A percentile compares a stretch with the other conserved stretches of the same genome.
Evolutionary conservation across 2,329 filamentous ascomycete species (phyloP).

Genomic region (Rutstroemia sp.): DNA sequence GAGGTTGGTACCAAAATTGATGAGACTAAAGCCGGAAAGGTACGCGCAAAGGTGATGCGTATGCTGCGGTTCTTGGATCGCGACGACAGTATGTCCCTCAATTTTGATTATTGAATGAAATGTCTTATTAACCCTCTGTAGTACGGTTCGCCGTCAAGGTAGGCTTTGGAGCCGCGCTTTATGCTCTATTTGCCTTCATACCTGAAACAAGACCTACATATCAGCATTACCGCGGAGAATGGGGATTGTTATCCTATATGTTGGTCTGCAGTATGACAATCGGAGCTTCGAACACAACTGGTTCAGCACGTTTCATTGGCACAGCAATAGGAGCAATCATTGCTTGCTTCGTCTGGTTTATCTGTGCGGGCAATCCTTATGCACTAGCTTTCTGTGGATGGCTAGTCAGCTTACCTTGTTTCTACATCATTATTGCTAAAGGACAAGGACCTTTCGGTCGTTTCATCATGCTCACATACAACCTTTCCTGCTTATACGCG

Average conservation of each 20-base stretch:
- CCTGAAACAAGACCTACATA: conserved; percentile 72
- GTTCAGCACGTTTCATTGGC: conserved; percentile 76
- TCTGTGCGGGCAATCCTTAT: conserved; percentile 65
- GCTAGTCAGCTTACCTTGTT: conserved; percentile 73
- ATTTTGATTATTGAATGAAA: conserved; percentile 16
- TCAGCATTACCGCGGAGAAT: conserved; percentile 86
- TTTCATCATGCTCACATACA: conserved; percentile 93
- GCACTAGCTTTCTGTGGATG: conserved; percentile 76
- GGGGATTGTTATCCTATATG: conserved; percentile 96
- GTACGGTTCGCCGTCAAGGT: conserved; percentile 84
- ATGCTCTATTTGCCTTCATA: conserved; percentile 84
- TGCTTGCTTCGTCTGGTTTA: conserved; percentile 71
- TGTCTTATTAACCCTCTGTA: conserved; percentile 16
- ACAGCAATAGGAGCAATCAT: conserved; percentile 74
- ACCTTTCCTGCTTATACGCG: conserved; percentile 87
- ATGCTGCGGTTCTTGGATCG: conserved; percentile 49
- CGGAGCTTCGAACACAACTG: conserved; percentile 90
- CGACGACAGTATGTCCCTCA: conserved; percentile 48
- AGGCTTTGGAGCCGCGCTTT: conserved; percentile 79
- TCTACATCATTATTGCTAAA: conserved; percentile 80
- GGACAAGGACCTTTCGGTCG: conserved; percentile 85
- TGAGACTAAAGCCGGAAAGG: conserved; percentile 5
- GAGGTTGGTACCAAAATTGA: conserved; percentile 11
- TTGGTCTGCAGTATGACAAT: conserved; percentile 97
- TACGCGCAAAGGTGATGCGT: conserved; percentile 42